A percentile compares a stretch with the other conserved stretches of the same genome.
Conservation (phyloP, 176 grass and related monocot genomes). For the Panicum miliaceum region DNA sequence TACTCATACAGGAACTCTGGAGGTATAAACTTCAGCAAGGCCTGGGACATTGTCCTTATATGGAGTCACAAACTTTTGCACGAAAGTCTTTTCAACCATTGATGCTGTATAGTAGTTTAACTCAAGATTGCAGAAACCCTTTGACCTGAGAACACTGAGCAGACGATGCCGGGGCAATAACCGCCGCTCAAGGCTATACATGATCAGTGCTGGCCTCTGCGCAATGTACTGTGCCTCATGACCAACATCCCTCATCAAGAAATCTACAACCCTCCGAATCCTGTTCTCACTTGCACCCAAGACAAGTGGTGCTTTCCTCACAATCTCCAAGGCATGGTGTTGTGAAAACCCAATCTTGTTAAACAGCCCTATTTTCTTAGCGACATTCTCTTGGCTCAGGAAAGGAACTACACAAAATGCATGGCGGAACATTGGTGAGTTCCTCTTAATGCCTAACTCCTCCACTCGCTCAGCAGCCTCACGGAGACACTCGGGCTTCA, state of each 20-base stretch:
- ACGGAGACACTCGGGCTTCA: background rate
- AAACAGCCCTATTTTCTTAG: background rate
- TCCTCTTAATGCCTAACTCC: background rate
- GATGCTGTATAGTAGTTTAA: conserved; percentile 16
- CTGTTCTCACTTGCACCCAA: background rate
- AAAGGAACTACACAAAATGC: background rate
- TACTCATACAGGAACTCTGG: background rate
- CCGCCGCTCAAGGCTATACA: conserved; percentile 6
- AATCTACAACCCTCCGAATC: background rate
- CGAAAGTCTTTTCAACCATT: conserved; percentile 43
- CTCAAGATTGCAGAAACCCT: conserved; percentile 17
- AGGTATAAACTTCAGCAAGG: conserved; percentile 8
- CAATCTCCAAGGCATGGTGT: background rate
- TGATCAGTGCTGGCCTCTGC: background rate
- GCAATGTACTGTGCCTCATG: background rate
- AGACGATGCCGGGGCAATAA: conserved; percentile 50
- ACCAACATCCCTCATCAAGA: background rate
- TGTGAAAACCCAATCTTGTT: background rate
- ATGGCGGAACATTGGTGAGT: background rate
- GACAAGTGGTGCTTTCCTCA: background rate
- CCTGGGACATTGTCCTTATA: conserved; percentile 33
- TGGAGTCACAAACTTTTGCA: conserved; percentile 40
- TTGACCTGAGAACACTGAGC: conserved; percentile 41
- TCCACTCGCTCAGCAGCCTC: background rate
- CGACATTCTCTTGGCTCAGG: background rate